Conservation (phyloP, 2,329 filamentous ascomycete species). For the Alternaria sp. region DNA sequence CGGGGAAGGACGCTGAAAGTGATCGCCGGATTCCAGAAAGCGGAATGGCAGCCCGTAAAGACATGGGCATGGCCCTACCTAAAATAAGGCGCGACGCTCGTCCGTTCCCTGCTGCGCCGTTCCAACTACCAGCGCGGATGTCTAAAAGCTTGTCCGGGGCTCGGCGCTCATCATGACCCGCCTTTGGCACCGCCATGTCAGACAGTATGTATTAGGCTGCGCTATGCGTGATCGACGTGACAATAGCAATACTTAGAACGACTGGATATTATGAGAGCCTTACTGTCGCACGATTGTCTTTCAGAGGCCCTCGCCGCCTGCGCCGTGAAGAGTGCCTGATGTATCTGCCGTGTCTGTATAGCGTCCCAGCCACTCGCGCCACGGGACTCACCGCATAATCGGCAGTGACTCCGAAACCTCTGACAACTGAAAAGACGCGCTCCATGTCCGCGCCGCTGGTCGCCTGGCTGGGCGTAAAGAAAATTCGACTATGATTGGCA, state of each 20-base stretch:
- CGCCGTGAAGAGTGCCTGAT: not conserved
- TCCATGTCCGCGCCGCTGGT: not conserved
- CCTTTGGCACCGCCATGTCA: constrained; percentile 7
- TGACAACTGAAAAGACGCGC: not conserved
- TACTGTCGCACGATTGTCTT: constrained; percentile 8
- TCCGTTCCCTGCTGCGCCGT: constrained; percentile 14
- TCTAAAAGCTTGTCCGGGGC: constrained; percentile 15
- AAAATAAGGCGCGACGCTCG: constrained; percentile 18
- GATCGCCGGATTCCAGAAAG: constrained; percentile 5
- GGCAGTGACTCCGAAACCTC: not conserved
- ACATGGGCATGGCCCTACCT: constrained; percentile 18
- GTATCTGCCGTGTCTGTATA: not conserved
- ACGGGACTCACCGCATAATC: not conserved
- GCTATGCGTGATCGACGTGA: constrained; percentile 13
- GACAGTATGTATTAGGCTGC: constrained; percentile 1
- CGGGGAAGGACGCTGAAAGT: constrained; percentile 5
- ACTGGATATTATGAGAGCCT: constrained; percentile 11
- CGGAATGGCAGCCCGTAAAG: constrained; percentile 8
- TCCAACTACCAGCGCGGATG: constrained; percentile 8
- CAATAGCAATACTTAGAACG: constrained; percentile 2
- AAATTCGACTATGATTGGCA: not conserved
- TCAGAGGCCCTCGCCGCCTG: constrained; percentile 5
- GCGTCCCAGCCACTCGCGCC: not conserved
- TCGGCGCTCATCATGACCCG: constrained; percentile 18
- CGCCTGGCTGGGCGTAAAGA: not conserved